These are phyloP conservation scores for Talaromyces proteolyticus DNA, from an alignment of 495 filamentous ascomycete genomes.

Conservation along the genomic window DNA sequence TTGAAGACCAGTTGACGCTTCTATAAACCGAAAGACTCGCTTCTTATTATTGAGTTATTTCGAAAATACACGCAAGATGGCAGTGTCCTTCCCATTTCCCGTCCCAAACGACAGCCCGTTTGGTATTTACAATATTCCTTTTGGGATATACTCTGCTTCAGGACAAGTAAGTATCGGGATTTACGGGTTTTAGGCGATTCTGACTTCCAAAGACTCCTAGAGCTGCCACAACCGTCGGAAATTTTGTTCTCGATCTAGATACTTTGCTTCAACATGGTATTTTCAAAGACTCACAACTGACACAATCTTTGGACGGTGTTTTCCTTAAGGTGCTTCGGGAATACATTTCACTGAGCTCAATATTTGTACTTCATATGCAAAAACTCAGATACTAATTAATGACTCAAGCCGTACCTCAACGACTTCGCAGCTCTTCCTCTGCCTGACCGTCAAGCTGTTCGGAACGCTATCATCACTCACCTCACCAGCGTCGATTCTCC, in stretches of 20 bases:
- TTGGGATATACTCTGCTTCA: neutral
- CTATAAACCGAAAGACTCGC: neutral
- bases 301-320: neutral
- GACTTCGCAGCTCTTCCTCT: slow-evolving; percentile 66
- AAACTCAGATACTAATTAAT: neutral
- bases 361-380: neutral
- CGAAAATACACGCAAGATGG: neutral
- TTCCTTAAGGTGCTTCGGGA: neutral
- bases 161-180: neutral
- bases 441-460: slow-evolving; percentile 36
- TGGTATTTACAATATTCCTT: neutral
- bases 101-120: neutral
- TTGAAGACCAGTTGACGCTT: no score
- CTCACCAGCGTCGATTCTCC: slow-evolving; percentile 40
- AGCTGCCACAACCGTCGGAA: neutral
- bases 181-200: neutral
- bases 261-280: neutral
- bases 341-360: neutral
- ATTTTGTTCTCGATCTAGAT: slow-evolving; percentile 1
- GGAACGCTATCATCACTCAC: slow-evolving; percentile 46
- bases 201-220: neutral
- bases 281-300: neutral
- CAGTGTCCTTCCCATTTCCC: neutral
- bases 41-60: neutral
- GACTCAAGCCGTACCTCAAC: slow-evolving; percentile 56